These are phyloP conservation scores for Rhizomucor miehei DNA, from an alignment of 371 early-diverging fungal species.

Conservation along the genomic window DNA sequence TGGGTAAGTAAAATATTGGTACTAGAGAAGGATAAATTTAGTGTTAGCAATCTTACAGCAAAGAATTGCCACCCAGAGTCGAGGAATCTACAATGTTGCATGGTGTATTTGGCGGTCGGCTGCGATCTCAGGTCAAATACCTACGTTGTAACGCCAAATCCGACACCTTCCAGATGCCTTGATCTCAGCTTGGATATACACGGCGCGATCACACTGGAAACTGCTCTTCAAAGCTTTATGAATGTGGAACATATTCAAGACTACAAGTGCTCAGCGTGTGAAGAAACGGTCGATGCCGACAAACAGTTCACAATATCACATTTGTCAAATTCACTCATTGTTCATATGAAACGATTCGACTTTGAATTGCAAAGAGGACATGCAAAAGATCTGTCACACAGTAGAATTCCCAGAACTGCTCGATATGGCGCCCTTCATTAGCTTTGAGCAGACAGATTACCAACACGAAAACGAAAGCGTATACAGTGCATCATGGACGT, in stretches of 20 bases:
- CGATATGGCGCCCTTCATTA: slow-evolving; percentile 53
- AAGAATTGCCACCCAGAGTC: slow-evolving; percentile 63
- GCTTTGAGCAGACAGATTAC: slow-evolving; percentile 17
- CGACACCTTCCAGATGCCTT: slow-evolving; percentile 72
- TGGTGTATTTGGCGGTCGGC: slow-evolving; percentile 81
- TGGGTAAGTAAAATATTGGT: slow-evolving; percentile 17
- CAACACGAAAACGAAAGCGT: slow-evolving; percentile 12
- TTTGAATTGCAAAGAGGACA: slow-evolving; percentile 44
- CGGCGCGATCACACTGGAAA: slow-evolving; percentile 53
- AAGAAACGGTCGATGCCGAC: slow-evolving; percentile 63
- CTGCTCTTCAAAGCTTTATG: slow-evolving; percentile 67
- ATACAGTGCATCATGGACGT: slow-evolving; percentile 75
- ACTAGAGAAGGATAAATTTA: slow-evolving; percentile 11
- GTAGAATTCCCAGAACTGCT: slow-evolving; percentile 47
- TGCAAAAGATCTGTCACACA: slow-evolving; percentile 59
- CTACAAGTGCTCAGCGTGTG: slow-evolving; percentile 45
- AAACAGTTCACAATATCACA: slow-evolving; percentile 76
- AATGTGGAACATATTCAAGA: slow-evolving; percentile 37
- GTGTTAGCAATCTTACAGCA: slow-evolving; percentile 27
- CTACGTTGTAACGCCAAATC: slow-evolving; percentile 70
- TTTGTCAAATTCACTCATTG: slow-evolving; percentile 51
- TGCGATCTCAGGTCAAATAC: slow-evolving; percentile 79
- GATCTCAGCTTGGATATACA: slow-evolving; percentile 81
- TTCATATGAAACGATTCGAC: slow-evolving; percentile 64
- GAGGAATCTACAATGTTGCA: slow-evolving; percentile 76